These are phyloP conservation scores for Vachellia pachyceras DNA, from an alignment of 306 rosid genomes.

Conservation along the genomic window DNA sequence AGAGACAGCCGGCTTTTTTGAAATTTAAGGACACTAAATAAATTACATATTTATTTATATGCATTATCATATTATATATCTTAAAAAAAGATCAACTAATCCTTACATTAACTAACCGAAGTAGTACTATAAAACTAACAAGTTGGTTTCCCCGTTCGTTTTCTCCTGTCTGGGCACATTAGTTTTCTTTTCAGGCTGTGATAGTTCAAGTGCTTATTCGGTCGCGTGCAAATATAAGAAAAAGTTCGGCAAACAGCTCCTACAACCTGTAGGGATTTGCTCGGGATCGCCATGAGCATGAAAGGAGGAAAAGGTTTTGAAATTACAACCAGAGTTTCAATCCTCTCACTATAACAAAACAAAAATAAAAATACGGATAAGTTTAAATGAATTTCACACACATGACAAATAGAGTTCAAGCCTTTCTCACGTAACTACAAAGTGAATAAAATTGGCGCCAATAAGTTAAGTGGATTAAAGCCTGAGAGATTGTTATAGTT, in stretches of 20 bases:
- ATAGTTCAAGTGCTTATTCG: background rate
- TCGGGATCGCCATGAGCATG: too few species aligned
- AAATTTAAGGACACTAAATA: too few species aligned
- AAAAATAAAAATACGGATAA: background rate
- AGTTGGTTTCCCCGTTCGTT: background rate
- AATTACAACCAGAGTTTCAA: background rate
- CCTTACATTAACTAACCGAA: too few species aligned
- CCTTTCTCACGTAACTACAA: background rate
- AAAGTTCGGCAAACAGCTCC: background rate
- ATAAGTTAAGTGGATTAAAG: background rate
- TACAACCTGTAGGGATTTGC: background rate
- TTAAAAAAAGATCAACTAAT: too few species aligned
- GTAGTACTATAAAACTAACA: background rate
- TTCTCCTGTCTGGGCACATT: too few species aligned
- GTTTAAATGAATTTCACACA: background rate
- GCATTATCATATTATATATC: too few species aligned
- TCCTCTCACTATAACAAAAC: background rate
- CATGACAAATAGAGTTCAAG: background rate
- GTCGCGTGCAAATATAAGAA: background rate
- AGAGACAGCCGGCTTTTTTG: too few species aligned
- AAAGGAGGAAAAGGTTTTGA: background rate
- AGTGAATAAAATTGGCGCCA: background rate
- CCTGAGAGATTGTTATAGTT: background rate
- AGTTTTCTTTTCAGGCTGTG: background rate
- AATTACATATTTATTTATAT: too few species aligned